Percentiles rank a stretch among this genome's conserved stretches.
phyloP scores from a whole-genome alignment of 345 rosid species.

The Brassica nigra region DNA sequence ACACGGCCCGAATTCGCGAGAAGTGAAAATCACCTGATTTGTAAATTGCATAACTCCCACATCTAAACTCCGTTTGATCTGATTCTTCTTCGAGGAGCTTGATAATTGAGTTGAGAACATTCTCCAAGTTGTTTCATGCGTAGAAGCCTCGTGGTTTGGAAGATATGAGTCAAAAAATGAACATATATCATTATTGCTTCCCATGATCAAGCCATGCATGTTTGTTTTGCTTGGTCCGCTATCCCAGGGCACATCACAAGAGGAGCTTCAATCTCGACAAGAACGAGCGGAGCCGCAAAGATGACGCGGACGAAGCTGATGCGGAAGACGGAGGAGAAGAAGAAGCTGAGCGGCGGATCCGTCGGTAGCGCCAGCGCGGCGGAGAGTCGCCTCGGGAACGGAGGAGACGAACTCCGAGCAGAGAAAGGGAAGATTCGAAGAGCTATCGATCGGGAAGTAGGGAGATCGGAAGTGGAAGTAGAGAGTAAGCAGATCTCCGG shows the following conservation, averaged over 20 bases:
- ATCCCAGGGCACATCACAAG: conserved; percentile 45
- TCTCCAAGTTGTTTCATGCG: too few relatives aligned
- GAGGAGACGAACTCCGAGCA: conserved; percentile 92
- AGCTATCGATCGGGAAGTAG: conserved; percentile 57
- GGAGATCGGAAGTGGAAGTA: conserved; percentile 55
- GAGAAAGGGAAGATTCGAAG: conserved; percentile 73
- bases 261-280: conserved; percentile 83
- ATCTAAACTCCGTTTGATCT: too few relatives aligned
- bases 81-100: too few relatives aligned
- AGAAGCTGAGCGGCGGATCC: conserved; percentile 45
- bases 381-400: conserved; percentile 54
- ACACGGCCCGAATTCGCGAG: too few relatives aligned
- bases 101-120: too few relatives aligned
- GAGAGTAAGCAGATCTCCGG: conserved; percentile 88
- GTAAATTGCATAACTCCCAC: too few relatives aligned
- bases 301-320: conserved; percentile 28
- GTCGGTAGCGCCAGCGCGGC: conserved; percentile 59
- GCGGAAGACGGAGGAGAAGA: conserved; percentile 46
- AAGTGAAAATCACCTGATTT: too few relatives aligned
- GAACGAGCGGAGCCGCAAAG: conserved; percentile 15
- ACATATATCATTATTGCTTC: too few relatives aligned
- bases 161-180: too few relatives aligned
- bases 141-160: too few relatives aligned
- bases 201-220: too few relatives aligned
- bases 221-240: too few relatives aligned